A percentile compares a stretch with the other conserved stretches of the same genome.
These are phyloP conservation scores for Periconia digitata DNA, from an alignment of 2,329 filamentous ascomycete genomes.

Conservation along the genomic window DNA sequence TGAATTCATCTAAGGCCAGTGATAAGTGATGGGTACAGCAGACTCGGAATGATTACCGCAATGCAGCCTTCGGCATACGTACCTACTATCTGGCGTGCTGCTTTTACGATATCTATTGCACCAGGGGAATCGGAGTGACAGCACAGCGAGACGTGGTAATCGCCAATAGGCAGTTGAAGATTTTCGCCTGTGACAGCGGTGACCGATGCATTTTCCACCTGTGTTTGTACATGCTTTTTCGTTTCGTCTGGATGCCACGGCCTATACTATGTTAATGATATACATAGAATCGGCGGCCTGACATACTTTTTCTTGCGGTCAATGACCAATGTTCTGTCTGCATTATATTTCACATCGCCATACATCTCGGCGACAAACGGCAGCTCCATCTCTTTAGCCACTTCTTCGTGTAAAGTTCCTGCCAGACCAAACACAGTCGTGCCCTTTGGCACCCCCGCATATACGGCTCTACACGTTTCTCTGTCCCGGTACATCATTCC, in stretches of 20 bases:
- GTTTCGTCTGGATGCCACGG: slow-evolving; percentile 48
- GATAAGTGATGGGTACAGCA: no score
- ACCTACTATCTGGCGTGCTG: slow-evolving; percentile 46
- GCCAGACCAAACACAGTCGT: slow-evolving; percentile 57
- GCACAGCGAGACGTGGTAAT: slow-evolving; percentile 48
- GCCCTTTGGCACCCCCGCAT: slow-evolving; percentile 54
- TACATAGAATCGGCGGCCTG: not conserved
- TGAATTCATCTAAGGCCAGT: no score
- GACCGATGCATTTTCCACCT: slow-evolving; percentile 45
- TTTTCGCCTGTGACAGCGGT: slow-evolving; percentile 47
- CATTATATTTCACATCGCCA: slow-evolving; percentile 59
- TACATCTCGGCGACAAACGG: slow-evolving; percentile 59
- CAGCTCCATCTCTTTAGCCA: slow-evolving; percentile 55
- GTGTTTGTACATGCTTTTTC: slow-evolving; percentile 43
- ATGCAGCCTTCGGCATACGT: no score
- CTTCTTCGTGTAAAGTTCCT: slow-evolving; percentile 57
- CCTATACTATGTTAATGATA: slow-evolving; percentile 17
- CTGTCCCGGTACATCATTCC: slow-evolving; percentile 58
- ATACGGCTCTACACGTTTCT: slow-evolving; percentile 56
- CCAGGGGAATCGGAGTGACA: slow-evolving; percentile 50
- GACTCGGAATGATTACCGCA: no score
- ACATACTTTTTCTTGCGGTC: slow-evolving; percentile 59
- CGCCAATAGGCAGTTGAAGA: slow-evolving; percentile 44
- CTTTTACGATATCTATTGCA: slow-evolving; percentile 47
- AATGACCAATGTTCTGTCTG: slow-evolving; percentile 55